Evolutionary conservation across 2,329 filamentous ascomycete genomes (phyloP).

Genomic region (Tolypocladium nubicola): DNA sequence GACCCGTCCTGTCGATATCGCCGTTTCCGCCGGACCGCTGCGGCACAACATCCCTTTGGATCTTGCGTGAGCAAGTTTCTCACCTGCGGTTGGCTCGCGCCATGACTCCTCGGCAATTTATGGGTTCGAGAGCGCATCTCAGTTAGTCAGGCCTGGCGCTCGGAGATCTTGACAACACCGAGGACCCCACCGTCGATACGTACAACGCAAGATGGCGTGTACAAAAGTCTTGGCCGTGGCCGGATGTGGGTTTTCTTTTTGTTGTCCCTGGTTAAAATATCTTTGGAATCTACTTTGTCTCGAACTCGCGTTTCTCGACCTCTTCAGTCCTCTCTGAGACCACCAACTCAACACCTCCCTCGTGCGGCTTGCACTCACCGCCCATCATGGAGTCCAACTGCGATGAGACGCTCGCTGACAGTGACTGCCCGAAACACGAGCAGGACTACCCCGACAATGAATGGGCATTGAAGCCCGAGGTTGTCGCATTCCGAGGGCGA

Average conservation of each 20-base stretch:
- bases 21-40: not conserved
- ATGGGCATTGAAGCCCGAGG: slow-evolving; percentile 38
- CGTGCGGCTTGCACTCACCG: not conserved
- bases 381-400: slow-evolving; percentile 16
- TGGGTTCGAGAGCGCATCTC: not conserved
- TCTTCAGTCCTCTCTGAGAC: not conserved
- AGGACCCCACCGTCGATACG: not conserved
- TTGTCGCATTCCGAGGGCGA: slow-evolving; percentile 31
- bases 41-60: not conserved
- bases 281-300: not conserved
- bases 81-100: not conserved
- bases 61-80: not conserved
- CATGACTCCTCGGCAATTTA: not conserved
- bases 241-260: not conserved
- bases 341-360: not conserved
- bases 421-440: slow-evolving; percentile 6
- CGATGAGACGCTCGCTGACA: slow-evolving; percentile 13
- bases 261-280: not conserved
- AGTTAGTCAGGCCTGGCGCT: not conserved
- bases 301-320: not conserved
- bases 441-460: slow-evolving; percentile 12
- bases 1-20: not conserved
- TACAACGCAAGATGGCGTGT: not conserved
- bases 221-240: not conserved
- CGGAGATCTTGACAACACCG: not conserved